These are phyloP conservation scores for Podila verticillata DNA, from an alignment of 192 early-diverging fungal species.

Conservation along the genomic window DNA sequence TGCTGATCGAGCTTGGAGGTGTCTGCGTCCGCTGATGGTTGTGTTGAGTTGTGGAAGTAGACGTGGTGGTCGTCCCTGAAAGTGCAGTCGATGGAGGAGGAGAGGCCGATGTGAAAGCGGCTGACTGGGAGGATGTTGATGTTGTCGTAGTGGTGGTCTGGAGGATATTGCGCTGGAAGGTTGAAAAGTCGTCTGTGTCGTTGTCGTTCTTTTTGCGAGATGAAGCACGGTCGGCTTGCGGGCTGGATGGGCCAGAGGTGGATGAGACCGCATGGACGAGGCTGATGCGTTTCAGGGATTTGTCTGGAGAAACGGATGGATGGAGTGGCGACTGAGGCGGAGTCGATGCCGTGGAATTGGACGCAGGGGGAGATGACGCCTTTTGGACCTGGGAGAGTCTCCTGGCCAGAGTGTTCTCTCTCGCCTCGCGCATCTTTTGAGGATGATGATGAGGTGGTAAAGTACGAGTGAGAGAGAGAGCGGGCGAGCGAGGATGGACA, in stretches of 20 bases:
- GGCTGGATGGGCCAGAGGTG: background rate
- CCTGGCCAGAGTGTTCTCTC: constrained; percentile 35
- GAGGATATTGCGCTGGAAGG: constrained; percentile 32
- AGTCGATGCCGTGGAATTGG: background rate
- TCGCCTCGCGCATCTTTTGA: constrained; percentile 13
- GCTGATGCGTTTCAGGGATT: constrained; percentile 13
- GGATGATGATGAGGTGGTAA: background rate
- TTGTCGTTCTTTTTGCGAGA: constrained; percentile 18
- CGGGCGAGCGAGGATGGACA: background rate
- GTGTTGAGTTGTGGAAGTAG: background rate
- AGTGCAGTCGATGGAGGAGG: background rate
- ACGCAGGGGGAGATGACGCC: background rate
- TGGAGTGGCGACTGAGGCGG: background rate
- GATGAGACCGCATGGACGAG: constrained; percentile 8
- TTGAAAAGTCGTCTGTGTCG: constrained; percentile 8
- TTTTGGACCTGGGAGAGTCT: constrained; percentile 31
- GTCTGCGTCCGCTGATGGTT: constrained; percentile 4
- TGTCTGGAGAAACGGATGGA: constrained; percentile 10
- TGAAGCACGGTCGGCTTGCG: constrained; percentile 7
- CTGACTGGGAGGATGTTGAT: constrained; percentile 12
- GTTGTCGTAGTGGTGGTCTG: constrained; percentile 10
- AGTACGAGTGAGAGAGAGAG: background rate
- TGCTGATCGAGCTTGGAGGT: background rate
- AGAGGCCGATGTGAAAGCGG: background rate
- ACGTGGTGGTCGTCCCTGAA: background rate